Evolutionary conservation across 495 filamentous ascomycete species (phyloP).

Genomic region (Penicillium arizonense): DNA sequence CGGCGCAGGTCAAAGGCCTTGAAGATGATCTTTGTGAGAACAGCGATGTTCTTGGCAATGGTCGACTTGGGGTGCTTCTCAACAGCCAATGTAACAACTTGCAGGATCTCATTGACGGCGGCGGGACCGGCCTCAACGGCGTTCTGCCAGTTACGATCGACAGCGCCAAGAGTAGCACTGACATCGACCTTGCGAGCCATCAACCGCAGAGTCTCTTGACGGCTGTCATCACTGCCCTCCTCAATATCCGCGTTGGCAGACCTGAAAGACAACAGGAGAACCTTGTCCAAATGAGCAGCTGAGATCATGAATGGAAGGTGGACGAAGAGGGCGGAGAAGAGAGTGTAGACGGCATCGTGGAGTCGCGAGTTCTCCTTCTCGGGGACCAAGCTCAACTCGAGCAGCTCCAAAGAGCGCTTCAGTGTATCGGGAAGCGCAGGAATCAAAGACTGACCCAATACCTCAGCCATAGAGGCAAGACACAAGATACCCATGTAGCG

Average conservation of each 20-base stretch:
- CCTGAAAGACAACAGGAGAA: constrained; percentile 65
- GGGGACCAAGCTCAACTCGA: constrained; percentile 58
- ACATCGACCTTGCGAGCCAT: constrained; percentile 71
- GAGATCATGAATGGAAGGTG: constrained; percentile 86
- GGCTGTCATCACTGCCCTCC: constrained; percentile 57
- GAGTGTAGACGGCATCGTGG: constrained; percentile 77
- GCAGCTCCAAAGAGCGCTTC: constrained; percentile 63
- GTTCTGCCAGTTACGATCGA: constrained; percentile 67
- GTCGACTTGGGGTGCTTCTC: constrained; percentile 73
- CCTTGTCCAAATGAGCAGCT: constrained; percentile 62
- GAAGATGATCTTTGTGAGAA: constrained; percentile 69
- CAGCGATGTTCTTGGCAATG: constrained; percentile 64
- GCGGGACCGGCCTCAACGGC: constrained; percentile 57
- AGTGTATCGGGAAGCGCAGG: constrained; percentile 76
- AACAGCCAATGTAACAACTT: constrained; percentile 63
- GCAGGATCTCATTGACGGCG: constrained; percentile 65
- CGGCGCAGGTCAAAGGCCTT: constrained; percentile 71
- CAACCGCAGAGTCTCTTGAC: constrained; percentile 65
- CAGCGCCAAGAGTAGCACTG: constrained; percentile 62
- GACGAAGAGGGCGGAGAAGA: constrained; percentile 73
- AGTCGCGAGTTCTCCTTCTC: constrained; percentile 56
- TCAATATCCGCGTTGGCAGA: constrained; percentile 59
- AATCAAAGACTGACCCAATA: constrained; percentile 79
- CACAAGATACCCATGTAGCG: constrained; percentile 82
- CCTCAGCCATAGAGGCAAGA: constrained; percentile 81